These are phyloP conservation scores for Cubamyces sp. DNA, from an alignment of 768 basidiomycete species.

Conservation along the genomic window DNA sequence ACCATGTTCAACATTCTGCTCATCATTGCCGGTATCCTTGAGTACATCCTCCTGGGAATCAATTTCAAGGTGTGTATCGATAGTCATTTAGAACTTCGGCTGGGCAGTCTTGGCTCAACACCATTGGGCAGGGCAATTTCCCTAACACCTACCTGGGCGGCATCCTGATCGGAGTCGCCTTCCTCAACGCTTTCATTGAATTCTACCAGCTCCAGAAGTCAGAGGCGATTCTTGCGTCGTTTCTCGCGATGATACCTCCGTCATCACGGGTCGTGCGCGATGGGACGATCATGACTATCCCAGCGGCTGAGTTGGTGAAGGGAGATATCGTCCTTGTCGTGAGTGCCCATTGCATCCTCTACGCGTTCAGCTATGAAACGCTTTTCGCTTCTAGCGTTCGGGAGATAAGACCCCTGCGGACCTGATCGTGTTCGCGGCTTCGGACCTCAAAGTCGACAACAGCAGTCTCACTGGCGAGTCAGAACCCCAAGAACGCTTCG, in stretches of 20 bases:
- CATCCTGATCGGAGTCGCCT: slow-evolving; percentile 68
- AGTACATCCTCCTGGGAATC: slow-evolving; percentile 66
- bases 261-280: slow-evolving; percentile 66
- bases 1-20: slow-evolving; percentile 70
- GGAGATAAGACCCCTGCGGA: slow-evolving; percentile 78
- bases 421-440: slow-evolving; percentile 58
- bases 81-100: not conserved
- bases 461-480: slow-evolving; percentile 74
- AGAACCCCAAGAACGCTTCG: slow-evolving; percentile 64
- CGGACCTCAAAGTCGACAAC: slow-evolving; percentile 72
- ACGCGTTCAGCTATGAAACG: not conserved
- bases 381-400: slow-evolving; percentile 46
- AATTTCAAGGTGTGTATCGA: slow-evolving; percentile 51
- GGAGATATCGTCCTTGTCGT: slow-evolving; percentile 70
- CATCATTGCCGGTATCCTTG: slow-evolving; percentile 66
- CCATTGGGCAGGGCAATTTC: slow-evolving; percentile 52
- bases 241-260: slow-evolving; percentile 76
- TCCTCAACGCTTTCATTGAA: slow-evolving; percentile 72
- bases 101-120: slow-evolving; percentile 18
- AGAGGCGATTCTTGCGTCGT: slow-evolving; percentile 71
- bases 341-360: slow-evolving; percentile 24
- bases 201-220: slow-evolving; percentile 75
- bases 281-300: slow-evolving; percentile 54
- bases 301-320: slow-evolving; percentile 65
- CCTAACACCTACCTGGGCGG: slow-evolving; percentile 71